These are phyloP conservation scores for Globisporangium cederbergense DNA, from an alignment of 352 stramenopile genomes.

Conservation along the genomic window DNA sequence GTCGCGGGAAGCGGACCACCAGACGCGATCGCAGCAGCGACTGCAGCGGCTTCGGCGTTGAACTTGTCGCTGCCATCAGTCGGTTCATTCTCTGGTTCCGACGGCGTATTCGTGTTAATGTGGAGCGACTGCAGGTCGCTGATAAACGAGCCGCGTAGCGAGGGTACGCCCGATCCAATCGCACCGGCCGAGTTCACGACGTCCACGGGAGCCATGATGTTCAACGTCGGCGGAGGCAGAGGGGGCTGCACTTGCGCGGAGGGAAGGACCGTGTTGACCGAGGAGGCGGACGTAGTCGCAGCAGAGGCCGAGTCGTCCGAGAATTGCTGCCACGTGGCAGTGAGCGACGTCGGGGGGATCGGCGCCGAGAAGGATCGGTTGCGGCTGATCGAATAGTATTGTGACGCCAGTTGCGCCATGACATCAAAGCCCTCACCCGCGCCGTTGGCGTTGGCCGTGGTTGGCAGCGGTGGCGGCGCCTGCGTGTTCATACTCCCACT, in stretches of 20 bases:
- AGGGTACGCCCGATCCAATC: conserved; percentile 55
- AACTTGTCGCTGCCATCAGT: conserved; percentile 28
- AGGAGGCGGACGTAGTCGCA: conserved; percentile 15
- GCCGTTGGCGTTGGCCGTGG: background rate
- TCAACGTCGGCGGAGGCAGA: conserved; percentile 39
- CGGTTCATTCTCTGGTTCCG: conserved; percentile 44
- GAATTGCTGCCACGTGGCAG: conserved; percentile 58
- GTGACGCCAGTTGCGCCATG: conserved; percentile 77
- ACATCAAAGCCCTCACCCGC: conserved; percentile 58
- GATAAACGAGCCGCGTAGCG: conserved; percentile 26
- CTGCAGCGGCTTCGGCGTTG: conserved; percentile 14
- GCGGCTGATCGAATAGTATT: conserved; percentile 72
- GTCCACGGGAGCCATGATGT: conserved; percentile 33
- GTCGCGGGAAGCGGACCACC: conserved; percentile 62
- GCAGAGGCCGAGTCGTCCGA: conserved; percentile 38
- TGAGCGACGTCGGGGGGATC: conserved; percentile 56
- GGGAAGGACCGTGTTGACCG: conserved; percentile 12
- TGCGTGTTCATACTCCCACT: conserved; percentile 11
- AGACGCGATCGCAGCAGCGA: conserved; percentile 14
- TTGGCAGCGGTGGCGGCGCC: background rate
- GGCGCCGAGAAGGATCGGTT: conserved; percentile 72
- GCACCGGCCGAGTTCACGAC: conserved; percentile 39
- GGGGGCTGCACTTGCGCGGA: conserved; percentile 28
- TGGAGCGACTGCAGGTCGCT: conserved; percentile 49
- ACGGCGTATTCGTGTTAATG: conserved; percentile 20